Base-by-base conservation (phyloP, 768 basidiomycete genomes). In the Tylopilus subfusipes region DNA sequence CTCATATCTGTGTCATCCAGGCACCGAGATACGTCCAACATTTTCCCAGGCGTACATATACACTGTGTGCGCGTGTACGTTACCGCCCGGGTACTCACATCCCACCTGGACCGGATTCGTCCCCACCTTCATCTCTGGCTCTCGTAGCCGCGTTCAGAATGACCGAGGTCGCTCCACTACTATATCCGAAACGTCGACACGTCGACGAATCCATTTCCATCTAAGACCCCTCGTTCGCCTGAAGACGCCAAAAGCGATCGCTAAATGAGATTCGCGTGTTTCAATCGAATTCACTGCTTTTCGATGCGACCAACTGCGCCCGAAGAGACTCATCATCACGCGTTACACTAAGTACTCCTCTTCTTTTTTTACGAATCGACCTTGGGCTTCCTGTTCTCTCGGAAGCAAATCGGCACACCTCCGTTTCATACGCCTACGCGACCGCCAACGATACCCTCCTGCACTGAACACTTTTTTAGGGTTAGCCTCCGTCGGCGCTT, bases 1-100 rank as follows among this genome's bases (percentile, higher is more conserved):
- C 48, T 52, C 46, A 25, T 60, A 53, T 60, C 49, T 38, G 50
- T 52, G 27, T 18, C 33, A 3, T 29, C 50, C 51, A 63, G 62
- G 62, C 53, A 63, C 58, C 51, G 53, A 63, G 58, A 55, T 48
- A 25, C 22, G 33, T 34, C 27, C 14, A 25, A 3, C 24, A 10
- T 25, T 44, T 40, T 61, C 54, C 59, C 52, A 60, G 38, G 42
- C 24, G 16, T 46, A 16, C 30, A 10, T 33, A 13, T 21, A 3
- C 48, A 18, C 24, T 33, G 30, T 30, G 39, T 18, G 40, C 18
- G 40, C 31, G 43, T 43, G 38, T 49, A 47, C 9, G 50, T 33
- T 34, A 50, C 44, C 19, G 21, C 21, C n/a, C 0, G 30, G 39
- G 48, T 47, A 27, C 57, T 18, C 40, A n/a, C 25, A 18, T 33